Evolutionary conservation across 2,329 filamentous ascomycete genomes (phyloP), one percentile per base, ranked within the genome.

Genomic region (Chalara sp.): DNA sequence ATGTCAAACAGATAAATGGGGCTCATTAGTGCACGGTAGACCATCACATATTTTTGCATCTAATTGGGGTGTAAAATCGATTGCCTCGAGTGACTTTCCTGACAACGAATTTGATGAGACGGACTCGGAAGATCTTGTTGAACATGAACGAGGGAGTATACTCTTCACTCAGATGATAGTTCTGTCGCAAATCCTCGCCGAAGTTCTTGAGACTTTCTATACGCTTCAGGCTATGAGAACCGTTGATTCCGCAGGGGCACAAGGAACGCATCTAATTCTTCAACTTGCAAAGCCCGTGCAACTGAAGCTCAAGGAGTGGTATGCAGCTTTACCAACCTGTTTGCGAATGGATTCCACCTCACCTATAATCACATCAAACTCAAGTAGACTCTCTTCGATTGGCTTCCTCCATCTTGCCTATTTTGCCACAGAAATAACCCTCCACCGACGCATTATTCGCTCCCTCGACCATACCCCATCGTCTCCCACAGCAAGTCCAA

Each of bases 341-440:
- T 70, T 78, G 53, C 81, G 86, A 39, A 86, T 92, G 77, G 86
- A 90, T 63, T 78, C 73, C 35, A 76, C 64, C 55, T 70, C 63
- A 61, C 78, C 72, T 33, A 76, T 64, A 55, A 70, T 61, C 61
- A 68, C 65, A 56, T 64, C 63, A 53, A 67, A 63, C 51, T 74
- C 63, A 52, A 59, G 47, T 28, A 73, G 76, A 21, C 69, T 83
- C 10, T 80, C 78, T 21, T 82, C 79, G 62, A 80, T 81, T 48
- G 87, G 87, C 12, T 92, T 90, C 63, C 78, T 96, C 8, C 91
- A 96, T 67, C 79, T 96, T 47, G 89, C 86, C 48, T 96, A 96
- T 70, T 96, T 95, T 63, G 90, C 91, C 2, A 89, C 89, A 3
- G 91, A 96, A 70, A 96, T 96, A 63, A 93, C 88, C 0, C 84